phyloP scores from a whole-genome alignment of 2,329 filamentous ascomycete species.

The Colletotrichum falcatum region DNA sequence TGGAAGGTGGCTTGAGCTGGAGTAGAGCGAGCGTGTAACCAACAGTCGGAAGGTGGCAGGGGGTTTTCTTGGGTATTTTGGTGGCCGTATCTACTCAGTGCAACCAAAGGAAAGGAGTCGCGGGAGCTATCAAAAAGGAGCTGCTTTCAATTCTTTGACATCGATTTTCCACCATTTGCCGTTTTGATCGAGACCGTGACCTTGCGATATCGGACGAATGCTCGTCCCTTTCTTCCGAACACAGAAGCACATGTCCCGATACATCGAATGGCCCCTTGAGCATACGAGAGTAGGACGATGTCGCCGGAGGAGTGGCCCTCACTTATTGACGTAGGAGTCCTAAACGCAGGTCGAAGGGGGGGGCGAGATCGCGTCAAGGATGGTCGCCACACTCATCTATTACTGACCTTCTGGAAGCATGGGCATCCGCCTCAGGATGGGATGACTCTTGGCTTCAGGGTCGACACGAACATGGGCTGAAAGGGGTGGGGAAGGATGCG shows the following conservation, averaged over 20 bases:
- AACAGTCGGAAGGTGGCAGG: constrained; percentile 14
- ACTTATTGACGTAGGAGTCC: not conserved
- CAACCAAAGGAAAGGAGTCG: constrained; percentile 20
- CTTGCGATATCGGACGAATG: not conserved
- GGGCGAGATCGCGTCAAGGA: constrained; percentile 15
- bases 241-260: constrained; percentile 3
- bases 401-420: constrained; percentile 31
- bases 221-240: not conserved
- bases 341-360: constrained; percentile 7
- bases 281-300: constrained; percentile 11
- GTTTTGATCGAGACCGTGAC: not conserved
- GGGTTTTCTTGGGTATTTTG: constrained; percentile 27
- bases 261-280: not conserved
- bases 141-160: constrained; percentile 29
- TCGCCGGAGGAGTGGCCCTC: not conserved
- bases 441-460: constrained; percentile 17
- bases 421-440: constrained; percentile 22
- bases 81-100: constrained; percentile 20
- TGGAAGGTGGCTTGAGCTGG: constrained; percentile 24
- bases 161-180: constrained; percentile 14
- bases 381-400: constrained; percentile 10
- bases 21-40: constrained; percentile 21
- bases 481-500: not conserved
- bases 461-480: constrained; percentile 16
- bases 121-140: constrained; percentile 28